Conservation (phyloP, 202 grass and related monocot species). For the Zoysia matrella region DNA sequence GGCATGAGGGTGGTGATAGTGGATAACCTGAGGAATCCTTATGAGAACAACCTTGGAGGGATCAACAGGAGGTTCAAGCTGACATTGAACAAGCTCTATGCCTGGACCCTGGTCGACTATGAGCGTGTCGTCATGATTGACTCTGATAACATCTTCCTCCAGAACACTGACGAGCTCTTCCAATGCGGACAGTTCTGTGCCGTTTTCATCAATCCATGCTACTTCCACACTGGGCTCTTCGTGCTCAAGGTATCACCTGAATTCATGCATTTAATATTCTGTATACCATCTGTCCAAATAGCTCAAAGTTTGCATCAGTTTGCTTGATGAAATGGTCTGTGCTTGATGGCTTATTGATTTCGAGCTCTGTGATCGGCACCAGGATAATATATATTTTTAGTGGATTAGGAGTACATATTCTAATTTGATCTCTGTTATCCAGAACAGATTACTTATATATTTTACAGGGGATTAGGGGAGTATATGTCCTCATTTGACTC, state of each 20-base stretch:
- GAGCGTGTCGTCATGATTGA: slow-evolving; percentile 97
- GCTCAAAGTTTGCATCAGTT: background rate
- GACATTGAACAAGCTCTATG: slow-evolving; percentile 98
- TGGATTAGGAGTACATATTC: background rate
- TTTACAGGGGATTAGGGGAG: background rate
- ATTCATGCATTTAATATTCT: background rate
- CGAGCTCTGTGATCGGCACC: background rate
- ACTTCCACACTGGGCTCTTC: slow-evolving; percentile 96
- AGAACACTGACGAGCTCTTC: slow-evolving; percentile 92
- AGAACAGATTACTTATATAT: background rate
- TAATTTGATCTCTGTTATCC: background rate
- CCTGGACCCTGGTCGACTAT: slow-evolving; percentile 83
- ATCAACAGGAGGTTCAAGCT: slow-evolving; percentile 92
- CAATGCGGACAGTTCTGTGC: slow-evolving; percentile 95
- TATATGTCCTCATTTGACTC: background rate
- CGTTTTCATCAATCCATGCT: slow-evolving; percentile 97
- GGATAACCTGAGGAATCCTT: slow-evolving; percentile 93
- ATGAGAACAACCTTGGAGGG: slow-evolving; percentile 68
- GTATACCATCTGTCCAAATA: background rate
- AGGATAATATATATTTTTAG: background rate
- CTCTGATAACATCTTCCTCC: slow-evolving; percentile 93
- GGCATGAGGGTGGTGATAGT: slow-evolving; percentile 82
- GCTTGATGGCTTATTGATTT: background rate
- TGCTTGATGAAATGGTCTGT: slow-evolving; percentile 5
- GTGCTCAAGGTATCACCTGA: slow-evolving; percentile 76